phyloP scores from a whole-genome alignment of 225 moss, liverwort and hornwort genomes.

The Physcomitrium patens region DNA sequence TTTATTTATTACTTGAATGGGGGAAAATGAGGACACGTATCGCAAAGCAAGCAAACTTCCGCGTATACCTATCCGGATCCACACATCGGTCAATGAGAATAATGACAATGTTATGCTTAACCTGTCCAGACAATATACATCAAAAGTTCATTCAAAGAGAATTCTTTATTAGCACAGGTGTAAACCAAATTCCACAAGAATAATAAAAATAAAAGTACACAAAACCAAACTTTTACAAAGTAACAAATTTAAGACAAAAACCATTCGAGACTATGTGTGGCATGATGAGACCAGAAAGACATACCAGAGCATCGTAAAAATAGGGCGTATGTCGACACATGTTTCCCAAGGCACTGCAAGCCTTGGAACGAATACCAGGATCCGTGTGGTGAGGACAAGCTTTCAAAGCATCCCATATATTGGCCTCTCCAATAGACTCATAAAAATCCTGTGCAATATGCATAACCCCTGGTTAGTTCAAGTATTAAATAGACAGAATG shows the following conservation, averaged over 20 bases:
- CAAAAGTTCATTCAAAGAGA: conserved; percentile 11
- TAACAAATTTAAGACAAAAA: conserved; percentile 6
- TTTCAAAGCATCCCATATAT: conserved; percentile 86
- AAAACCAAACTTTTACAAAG: not conserved
- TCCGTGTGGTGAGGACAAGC: conserved; percentile 81
- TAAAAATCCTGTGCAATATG: conserved; percentile 77
- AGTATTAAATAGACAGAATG: not conserved
- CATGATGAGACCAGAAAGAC: not conserved
- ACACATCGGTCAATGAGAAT: conserved; percentile 96
- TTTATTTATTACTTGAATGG: not conserved
- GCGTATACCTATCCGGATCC: conserved; percentile 88
- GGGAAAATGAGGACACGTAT: conserved; percentile 40
- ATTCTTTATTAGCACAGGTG: no score
- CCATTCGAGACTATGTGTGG: not conserved
- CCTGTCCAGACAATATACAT: conserved; percentile 49
- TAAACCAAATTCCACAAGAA: no score
- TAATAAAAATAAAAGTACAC: conserved; percentile 17
- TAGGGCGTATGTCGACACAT: conserved; percentile 99
- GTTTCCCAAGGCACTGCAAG: conserved; percentile 97
- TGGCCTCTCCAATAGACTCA: conserved; percentile 79
- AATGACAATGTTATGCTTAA: conserved; percentile 81
- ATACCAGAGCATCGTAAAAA: conserved; percentile 92
- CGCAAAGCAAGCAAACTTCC: conserved; percentile 99
- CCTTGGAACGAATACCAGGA: conserved; percentile 87
- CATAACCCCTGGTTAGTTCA: conserved; percentile 17